These are phyloP conservation scores for Cyclocybe cylindracea DNA, from an alignment of 768 basidiomycete species.

Conservation along the genomic window DNA sequence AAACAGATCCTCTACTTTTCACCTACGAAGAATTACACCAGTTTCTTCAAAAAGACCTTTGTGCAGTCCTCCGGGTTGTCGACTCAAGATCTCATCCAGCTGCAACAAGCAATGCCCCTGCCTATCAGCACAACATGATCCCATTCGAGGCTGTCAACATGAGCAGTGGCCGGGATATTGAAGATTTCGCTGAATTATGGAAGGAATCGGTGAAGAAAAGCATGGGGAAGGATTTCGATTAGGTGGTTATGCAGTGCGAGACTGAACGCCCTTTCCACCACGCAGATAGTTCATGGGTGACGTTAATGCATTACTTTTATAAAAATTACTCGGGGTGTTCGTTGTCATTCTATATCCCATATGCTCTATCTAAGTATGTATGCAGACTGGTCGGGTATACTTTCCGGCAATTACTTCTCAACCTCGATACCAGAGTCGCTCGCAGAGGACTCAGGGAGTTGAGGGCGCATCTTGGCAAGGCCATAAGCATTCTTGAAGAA, in stretches of 20 bases:
- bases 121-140: constrained; percentile 85
- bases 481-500: constrained; percentile 91
- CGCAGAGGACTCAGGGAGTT: constrained; percentile 58
- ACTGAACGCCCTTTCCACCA: background rate
- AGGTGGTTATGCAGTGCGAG: background rate
- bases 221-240: constrained; percentile 9
- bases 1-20: constrained; percentile 89
- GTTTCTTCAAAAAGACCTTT: background rate
- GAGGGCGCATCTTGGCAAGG: constrained; percentile 68
- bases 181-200: constrained; percentile 73
- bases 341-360: background rate
- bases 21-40: constrained; percentile 67
- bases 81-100: constrained; percentile 75
- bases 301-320: background rate
- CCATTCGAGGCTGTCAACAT: constrained; percentile 86
- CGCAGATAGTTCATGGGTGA: background rate
- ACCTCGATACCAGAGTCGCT: constrained; percentile 58
- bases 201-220: constrained; percentile 49
- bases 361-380: background rate
- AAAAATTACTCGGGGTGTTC: background rate
- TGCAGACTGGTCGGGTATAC: background rate
- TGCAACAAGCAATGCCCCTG: constrained; percentile 66
- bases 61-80: constrained; percentile 62
- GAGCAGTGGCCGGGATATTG: constrained; percentile 70
- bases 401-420: constrained; percentile 37